Evolutionary conservation across 192 early-diverging fungal species (phyloP).

Genomic region (Polychytrium aggregatum): DNA sequence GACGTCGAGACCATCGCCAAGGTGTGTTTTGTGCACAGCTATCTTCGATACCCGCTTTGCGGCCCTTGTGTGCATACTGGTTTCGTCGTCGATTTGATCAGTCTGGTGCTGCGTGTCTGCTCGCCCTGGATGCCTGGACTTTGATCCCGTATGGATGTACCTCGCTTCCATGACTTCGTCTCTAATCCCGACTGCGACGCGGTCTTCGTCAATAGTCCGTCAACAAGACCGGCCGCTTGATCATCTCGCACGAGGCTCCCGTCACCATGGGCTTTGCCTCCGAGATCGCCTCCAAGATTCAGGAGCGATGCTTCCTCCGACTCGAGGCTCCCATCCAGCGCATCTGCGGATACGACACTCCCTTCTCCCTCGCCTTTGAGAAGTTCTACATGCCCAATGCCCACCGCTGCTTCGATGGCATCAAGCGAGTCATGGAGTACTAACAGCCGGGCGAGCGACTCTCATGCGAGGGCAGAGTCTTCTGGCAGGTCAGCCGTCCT

Average conservation of each 20-base stretch:
- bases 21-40: too few species aligned
- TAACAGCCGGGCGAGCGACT: too few species aligned
- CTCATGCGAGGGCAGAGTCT: too few species aligned
- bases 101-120: too few species aligned
- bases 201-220: constrained; percentile 59
- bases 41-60: too few species aligned
- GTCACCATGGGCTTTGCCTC: constrained; percentile 80
- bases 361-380: constrained; percentile 89
- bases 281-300: constrained; percentile 78
- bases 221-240: constrained; percentile 81
- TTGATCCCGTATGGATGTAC: too few species aligned
- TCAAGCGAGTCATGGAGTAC: constrained; percentile 68
- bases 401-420: constrained; percentile 75
- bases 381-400: constrained; percentile 86
- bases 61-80: too few species aligned
- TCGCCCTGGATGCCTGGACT: too few species aligned
- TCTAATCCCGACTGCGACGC: too few species aligned
- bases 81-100: too few species aligned
- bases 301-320: constrained; percentile 85
- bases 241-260: constrained; percentile 92
- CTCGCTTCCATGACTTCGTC: too few species aligned
- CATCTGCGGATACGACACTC: constrained; percentile 79
- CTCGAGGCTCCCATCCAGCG: constrained; percentile 85
- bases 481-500: too few species aligned
- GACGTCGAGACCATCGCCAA: constrained; percentile 80